Evolutionary conservation across 1,284 basidiomycete genomes (phyloP).

Genomic region (Ceratobasidium sp.): DNA sequence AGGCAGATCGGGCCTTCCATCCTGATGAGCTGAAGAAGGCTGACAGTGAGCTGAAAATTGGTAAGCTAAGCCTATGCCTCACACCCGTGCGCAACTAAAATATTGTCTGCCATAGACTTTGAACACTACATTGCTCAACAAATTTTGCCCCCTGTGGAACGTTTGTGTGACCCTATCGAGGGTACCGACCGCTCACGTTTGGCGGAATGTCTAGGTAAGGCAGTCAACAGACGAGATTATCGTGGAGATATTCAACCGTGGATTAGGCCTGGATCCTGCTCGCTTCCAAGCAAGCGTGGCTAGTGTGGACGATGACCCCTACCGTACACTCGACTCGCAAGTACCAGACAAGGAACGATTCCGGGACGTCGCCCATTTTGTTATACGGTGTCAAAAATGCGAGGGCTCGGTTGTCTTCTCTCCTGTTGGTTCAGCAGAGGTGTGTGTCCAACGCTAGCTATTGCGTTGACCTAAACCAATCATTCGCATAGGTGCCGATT

Average conservation of each 20-base stretch:
- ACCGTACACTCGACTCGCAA: constrained; percentile 90
- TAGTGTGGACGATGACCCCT: constrained; percentile 72
- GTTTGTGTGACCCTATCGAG: constrained; percentile 96
- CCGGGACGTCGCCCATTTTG: constrained; percentile 76
- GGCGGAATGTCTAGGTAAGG: constrained; percentile 92
- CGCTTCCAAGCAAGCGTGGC: constrained; percentile 68
- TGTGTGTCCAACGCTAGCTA: constrained; percentile 55
- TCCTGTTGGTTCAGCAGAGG: constrained; percentile 74
- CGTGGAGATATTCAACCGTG: not conserved
- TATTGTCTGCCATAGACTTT: constrained; percentile 70
- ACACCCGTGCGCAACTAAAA: not conserved
- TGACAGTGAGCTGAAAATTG: constrained; percentile 76
- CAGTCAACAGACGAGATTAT: not conserved
- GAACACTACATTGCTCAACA: constrained; percentile 94
- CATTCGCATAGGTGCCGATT: constrained; percentile 47
- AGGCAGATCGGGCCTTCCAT: constrained; percentile 93
- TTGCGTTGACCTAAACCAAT: constrained; percentile 55
- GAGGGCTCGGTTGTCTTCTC: constrained; percentile 72
- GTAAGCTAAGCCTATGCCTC: constrained; percentile 59
- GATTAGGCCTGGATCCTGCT: constrained; percentile 83
- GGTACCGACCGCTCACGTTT: constrained; percentile 92
- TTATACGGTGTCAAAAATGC: constrained; percentile 81
- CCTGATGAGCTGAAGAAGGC: constrained; percentile 90
- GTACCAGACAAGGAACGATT: constrained; percentile 90
- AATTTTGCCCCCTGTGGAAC: constrained; percentile 93